Conservation (phyloP, 805 yeast species). For the Pichia eremophila region DNA sequence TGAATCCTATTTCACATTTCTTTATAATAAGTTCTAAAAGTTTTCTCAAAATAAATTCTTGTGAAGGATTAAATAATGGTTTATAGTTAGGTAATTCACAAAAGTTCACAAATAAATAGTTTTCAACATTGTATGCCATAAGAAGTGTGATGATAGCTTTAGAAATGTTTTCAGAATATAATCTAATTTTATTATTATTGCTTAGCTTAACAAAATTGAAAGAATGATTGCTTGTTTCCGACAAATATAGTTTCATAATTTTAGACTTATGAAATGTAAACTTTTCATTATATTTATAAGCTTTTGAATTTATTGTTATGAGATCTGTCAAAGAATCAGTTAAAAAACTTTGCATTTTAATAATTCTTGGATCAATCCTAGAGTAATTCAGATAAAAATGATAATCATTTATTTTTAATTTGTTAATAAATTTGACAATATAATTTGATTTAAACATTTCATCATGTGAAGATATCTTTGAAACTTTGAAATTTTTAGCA, state of each 20-base stretch:
- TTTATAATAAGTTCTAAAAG: background rate
- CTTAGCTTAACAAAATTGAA: slow-evolving; percentile 1
- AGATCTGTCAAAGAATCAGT: background rate
- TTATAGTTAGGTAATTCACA: background rate
- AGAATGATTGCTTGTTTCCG: background rate
- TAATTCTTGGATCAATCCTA: background rate
- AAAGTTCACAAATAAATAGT: background rate
- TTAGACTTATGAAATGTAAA: background rate
- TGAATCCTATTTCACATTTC: background rate
- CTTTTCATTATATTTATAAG: background rate
- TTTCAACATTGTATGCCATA: slow-evolving; percentile 1
- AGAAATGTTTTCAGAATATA: slow-evolving; percentile 1
- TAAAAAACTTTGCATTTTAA: background rate
- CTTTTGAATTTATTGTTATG: background rate
- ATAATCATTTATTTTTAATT: background rate
- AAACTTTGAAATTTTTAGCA: too few species aligned
- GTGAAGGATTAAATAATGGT: background rate
- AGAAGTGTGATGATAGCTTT: background rate
- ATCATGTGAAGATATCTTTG: slow-evolving; percentile 1
- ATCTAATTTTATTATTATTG: background rate
- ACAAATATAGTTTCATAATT: slow-evolving; percentile 2
- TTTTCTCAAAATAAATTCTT: background rate
- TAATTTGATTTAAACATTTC: slow-evolving; percentile 4
- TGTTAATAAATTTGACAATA: background rate
- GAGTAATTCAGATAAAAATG: slow-evolving; percentile 3